Evolutionary conservation across 257 asterid genomes (phyloP), one percentile per base, ranked within the genome.

Genomic region (Solanum tacnaense): DNA sequence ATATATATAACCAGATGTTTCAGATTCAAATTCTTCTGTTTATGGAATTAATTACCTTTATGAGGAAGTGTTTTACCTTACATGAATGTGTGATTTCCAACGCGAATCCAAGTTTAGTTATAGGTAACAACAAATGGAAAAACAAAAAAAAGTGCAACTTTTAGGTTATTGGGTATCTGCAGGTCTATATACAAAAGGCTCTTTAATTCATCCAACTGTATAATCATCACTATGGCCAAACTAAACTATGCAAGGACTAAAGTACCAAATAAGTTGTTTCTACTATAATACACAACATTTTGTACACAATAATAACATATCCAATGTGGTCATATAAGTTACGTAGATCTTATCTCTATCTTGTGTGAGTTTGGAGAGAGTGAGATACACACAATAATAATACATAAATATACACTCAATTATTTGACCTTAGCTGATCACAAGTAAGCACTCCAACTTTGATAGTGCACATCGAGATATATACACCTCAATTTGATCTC

Each of bases 131-230:
- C 16, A 7, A n/a, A 65, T 5, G 32, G 8, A 25, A 65, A n/a
- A n/a, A 1, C 7, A 10, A 23, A 10, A 62, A 23, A 65, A 5
- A 29, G 32, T 20, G 18, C 11, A 56, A 11, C 71, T 82, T 82
- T 82, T 82, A 15, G 39, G 76, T 5, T 29, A 32, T 71, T 9
- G 67, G 27, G 25, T 16, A 27, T 23, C 44, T 72, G 79, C 67
- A 44, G 38, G 67, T 79, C 85, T 79, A 79, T 79, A 79, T 79
- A 36, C 65, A 79, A 79, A 79, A 74, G 52, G 67, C 16, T 15
- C 65, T 60, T 79, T 27, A 27, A 79, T 9, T 82, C 70, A 82
- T 38, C 86, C 25, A 49, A 82, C 44, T 49, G 7, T 46, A 49
- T 11, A 49, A 9, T 82, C 71, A 29, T 56, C 71, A 31, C 70